These are phyloP conservation scores for Chlorophyllum brunneum DNA, from an alignment of 768 basidiomycete species.

Conservation along the genomic window DNA sequence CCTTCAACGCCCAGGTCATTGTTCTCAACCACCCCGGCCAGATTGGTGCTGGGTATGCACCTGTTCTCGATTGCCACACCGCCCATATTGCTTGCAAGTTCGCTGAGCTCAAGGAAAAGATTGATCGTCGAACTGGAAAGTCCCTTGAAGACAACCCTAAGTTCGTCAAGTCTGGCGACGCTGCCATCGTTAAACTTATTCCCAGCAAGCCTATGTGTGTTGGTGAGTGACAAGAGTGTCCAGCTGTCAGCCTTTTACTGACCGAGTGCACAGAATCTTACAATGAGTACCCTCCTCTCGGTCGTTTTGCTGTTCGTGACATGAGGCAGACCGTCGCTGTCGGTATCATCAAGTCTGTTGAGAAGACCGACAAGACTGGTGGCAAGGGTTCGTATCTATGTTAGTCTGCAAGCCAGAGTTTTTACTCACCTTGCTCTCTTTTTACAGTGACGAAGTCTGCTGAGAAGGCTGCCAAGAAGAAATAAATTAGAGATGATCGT, in stretches of 20 bases:
- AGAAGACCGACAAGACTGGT: conserved; percentile 85
- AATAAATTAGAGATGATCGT: conserved; percentile 81
- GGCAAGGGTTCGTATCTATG: conserved; percentile 67
- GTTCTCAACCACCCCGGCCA: conserved; percentile 99
- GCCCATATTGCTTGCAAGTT: conserved; percentile 99
- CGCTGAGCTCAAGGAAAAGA: conserved; percentile 97
- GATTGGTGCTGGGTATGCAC: conserved; percentile 98
- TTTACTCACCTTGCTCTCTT: neutral
- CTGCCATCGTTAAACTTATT: conserved; percentile 96
- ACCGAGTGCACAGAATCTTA: conserved; percentile 56
- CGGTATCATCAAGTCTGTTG: conserved; percentile 97
- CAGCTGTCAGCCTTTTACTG: neutral
- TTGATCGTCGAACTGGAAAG: conserved; percentile 98
- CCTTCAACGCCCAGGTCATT: conserved; percentile 99
- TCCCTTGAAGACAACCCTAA: conserved; percentile 85
- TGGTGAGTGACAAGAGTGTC: neutral
- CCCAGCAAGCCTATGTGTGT: conserved; percentile 89
- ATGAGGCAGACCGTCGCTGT: conserved; percentile 99
- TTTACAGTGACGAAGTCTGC: conserved; percentile 85
- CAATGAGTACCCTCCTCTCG: conserved; percentile 97
- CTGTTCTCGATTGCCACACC: conserved; percentile 99
- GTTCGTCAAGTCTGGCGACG: conserved; percentile 99
- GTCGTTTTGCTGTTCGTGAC: conserved; percentile 99
- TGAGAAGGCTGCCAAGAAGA: conserved; percentile 95
- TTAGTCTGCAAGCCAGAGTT: neutral